These are phyloP conservation scores for Berberis thunbergii DNA, from an alignment of 164 flowering plant species.

Conservation along the genomic window DNA sequence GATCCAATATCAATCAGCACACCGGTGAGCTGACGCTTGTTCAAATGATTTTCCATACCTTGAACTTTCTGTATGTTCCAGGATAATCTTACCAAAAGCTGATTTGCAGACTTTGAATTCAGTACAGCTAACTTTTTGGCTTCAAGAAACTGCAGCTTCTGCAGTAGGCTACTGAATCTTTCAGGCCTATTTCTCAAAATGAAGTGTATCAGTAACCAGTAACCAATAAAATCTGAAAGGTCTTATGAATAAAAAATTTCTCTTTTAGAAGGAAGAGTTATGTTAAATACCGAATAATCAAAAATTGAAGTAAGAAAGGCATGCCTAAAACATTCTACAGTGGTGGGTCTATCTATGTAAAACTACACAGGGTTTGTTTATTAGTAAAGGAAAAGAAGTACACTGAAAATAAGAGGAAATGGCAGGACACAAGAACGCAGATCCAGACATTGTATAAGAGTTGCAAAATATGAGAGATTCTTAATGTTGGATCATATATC, in stretches of 20 bases:
- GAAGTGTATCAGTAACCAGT: slow-evolving; percentile 14
- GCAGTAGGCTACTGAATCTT: slow-evolving; percentile 43
- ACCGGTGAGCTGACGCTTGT: slow-evolving; percentile 36
- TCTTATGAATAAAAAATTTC: background rate
- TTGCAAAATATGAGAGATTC: too few species aligned
- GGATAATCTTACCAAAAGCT: slow-evolving; percentile 31
- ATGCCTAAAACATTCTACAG: too few species aligned
- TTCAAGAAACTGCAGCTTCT: slow-evolving; percentile 44
- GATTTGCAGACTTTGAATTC: slow-evolving; percentile 23
- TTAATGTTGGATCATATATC: too few species aligned
- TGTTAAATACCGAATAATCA: background rate
- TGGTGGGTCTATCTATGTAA: too few species aligned
- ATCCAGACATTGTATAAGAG: too few species aligned
- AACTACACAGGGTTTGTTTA: too few species aligned
- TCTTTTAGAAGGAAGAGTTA: background rate
- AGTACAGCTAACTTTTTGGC: slow-evolving; percentile 30
- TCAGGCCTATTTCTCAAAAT: slow-evolving; percentile 41
- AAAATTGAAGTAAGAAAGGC: too few species aligned
- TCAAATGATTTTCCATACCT: slow-evolving; percentile 37
- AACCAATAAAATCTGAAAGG: slow-evolving; percentile 2
- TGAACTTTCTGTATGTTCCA: slow-evolving; percentile 31
- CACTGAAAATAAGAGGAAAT: too few species aligned
- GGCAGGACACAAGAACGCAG: too few species aligned
- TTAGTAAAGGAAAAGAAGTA: too few species aligned
- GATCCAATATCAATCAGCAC: slow-evolving; percentile 39